Evolutionary conservation across 2,329 filamentous ascomycete genomes (phyloP), one percentile per base, ranked within the genome.

Genomic region (Aciculosporium take): DNA sequence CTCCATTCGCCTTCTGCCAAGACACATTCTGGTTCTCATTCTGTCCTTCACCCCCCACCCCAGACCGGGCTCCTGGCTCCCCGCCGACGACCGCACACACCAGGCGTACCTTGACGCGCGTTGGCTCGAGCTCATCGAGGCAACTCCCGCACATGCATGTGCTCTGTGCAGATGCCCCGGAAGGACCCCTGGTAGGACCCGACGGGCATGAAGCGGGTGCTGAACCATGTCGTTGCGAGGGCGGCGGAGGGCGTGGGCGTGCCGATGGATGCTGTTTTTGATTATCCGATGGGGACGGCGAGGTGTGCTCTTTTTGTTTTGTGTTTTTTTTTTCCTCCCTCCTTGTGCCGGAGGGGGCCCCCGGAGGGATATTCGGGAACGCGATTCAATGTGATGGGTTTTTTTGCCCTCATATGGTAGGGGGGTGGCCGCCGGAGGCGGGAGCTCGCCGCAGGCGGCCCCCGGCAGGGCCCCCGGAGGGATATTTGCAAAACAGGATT

Each of bases 91-190:
- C 52, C 68, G 72, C 29, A 61, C 76, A 8, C 76, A 81, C 55
- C 68, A 66, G 42, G 68, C 74, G 55, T 84, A 74, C 74, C 68
- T 84, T 18, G 71, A 78, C 49, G 56, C 63, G 13, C 58, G 71
- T 43, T 59, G 62, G 7, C 52, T 59, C 4, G 59, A 71, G 1
- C 60, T 84, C 20, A 84, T 85, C 46, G 79, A 84, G 55, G 57
- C 23, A 76, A 76, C 47, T 62, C 77, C 1, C 69, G 76, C 18
- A 62, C 84, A 21, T 79, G 75, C 62, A 77, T 84, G 68, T 74
- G 78, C 55, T 74, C 82, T 52, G 63, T 64, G 20, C 64, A 70
- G 47, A 84, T 84, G 81, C 79, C 80, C 0, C 53, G 56, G 25
- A 76, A 75, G 56, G 61, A 67, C 15, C 72, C 72, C 0, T 84